phyloP scores from a whole-genome alignment of 768 basidiomycete genomes.

The Tephrocybe sp. region DNA sequence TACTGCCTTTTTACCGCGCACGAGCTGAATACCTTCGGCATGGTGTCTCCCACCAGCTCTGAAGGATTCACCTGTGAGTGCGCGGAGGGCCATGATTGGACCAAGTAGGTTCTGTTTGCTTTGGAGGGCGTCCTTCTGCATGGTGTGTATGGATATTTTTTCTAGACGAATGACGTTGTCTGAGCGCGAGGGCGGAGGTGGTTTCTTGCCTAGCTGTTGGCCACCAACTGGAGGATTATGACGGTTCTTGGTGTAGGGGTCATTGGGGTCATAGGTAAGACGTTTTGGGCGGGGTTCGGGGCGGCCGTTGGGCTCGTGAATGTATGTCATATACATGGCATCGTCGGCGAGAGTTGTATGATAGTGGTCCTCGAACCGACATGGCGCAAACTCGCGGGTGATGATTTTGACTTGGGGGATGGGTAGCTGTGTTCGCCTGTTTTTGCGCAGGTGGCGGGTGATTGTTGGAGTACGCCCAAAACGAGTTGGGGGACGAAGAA shows the following conservation, averaged over 20 bases:
- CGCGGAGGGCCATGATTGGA: constrained; percentile 85
- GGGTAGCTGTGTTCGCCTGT: constrained; percentile 60
- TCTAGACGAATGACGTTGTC: constrained; percentile 76
- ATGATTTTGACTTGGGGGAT: constrained; percentile 64
- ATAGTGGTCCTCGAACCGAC: constrained; percentile 83
- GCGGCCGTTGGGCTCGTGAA: constrained; percentile 61
- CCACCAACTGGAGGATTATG: constrained; percentile 75
- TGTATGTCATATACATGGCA: constrained; percentile 93
- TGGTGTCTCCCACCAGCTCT: constrained; percentile 70
- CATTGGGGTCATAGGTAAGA: constrained; percentile 67
- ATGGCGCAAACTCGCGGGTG: constrained; percentile 67
- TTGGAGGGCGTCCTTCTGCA: constrained; percentile 75
- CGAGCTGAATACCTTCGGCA: constrained; percentile 76
- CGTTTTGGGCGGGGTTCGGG: constrained; percentile 57
- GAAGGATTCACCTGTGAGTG: constrained; percentile 80
- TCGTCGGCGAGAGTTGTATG: constrained; percentile 77
- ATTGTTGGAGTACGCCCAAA: constrained; percentile 55
- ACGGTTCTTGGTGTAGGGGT: constrained; percentile 83
- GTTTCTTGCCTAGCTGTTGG: constrained; percentile 61
- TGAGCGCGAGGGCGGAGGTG: constrained; percentile 61
- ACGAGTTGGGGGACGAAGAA: constrained; percentile 22
- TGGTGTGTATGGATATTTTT: constrained; percentile 80
- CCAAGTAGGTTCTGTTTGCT: constrained; percentile 74
- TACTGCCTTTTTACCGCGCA: constrained; percentile 62
- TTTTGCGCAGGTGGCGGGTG: constrained; percentile 40